These are phyloP conservation scores for Ophiobolus disseminans DNA, from an alignment of 2,329 filamentous ascomycete genomes.

Conservation along the genomic window DNA sequence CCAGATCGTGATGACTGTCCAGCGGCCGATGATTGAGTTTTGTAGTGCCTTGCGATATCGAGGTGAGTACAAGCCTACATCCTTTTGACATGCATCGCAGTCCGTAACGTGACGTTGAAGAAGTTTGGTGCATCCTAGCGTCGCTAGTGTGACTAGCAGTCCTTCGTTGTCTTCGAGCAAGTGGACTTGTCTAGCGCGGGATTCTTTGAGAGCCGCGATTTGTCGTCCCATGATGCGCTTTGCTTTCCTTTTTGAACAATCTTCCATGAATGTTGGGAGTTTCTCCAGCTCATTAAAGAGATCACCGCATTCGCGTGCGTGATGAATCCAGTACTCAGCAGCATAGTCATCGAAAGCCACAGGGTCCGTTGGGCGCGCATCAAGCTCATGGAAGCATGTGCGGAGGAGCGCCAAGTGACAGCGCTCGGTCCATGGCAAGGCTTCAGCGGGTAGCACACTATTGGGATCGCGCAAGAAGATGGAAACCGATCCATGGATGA, in stretches of 20 bases:
- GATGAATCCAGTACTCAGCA: not conserved
- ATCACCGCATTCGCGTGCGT: not conserved
- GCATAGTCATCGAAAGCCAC: not conserved
- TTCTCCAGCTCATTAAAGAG: not conserved
- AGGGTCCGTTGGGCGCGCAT: not conserved
- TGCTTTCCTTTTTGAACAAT: not conserved
- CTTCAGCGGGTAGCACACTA: not conserved
- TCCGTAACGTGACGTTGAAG: not conserved
- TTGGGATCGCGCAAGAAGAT: not conserved
- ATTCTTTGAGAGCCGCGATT: not conserved
- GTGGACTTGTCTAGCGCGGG: not conserved
- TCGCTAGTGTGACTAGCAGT: not conserved
- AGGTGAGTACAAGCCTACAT: not conserved
- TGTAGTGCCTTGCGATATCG: constrained; percentile 3
- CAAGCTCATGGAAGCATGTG: not conserved
- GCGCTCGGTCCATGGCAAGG: not conserved
- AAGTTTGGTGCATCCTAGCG: not conserved
- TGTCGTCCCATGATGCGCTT: constrained; percentile 2
- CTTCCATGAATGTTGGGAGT: not conserved
- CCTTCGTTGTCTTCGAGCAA: not conserved
- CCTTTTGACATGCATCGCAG: not conserved
- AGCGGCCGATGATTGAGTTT: constrained; percentile 3
- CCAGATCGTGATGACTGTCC: not conserved
- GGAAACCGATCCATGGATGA: not conserved
- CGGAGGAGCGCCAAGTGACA: not conserved